Conservation (phyloP, 768 basidiomycete genomes). For the Trametes cinnabarina region DNA sequence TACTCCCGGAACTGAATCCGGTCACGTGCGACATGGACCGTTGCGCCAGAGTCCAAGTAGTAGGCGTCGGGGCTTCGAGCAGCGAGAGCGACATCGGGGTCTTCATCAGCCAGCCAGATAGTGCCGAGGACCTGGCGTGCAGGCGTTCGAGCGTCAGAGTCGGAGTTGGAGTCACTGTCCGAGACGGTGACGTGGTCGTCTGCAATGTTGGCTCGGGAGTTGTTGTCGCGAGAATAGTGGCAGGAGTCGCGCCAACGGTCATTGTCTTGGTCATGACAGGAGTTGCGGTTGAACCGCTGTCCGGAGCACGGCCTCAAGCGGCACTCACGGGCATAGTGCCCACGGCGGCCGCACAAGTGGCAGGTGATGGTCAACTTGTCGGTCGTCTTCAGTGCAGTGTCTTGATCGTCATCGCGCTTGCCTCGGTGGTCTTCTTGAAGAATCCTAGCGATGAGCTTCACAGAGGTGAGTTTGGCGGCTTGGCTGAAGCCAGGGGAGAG, state of each 20-base stretch:
- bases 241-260: too few species aligned
- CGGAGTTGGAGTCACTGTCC: background rate
- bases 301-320: too few species aligned
- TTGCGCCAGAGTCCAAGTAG: slow-evolving; percentile 16
- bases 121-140: too few species aligned
- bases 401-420: background rate
- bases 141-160: too few species aligned
- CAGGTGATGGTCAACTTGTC: background rate
- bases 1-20: slow-evolving; percentile 5
- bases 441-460: slow-evolving; percentile 18
- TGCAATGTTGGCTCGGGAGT: background rate
- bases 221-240: too few species aligned
- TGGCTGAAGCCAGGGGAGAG: background rate
- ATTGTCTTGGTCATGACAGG: too few species aligned
- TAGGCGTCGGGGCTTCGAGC: slow-evolving; percentile 5
- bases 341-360: slow-evolving; percentile 2
- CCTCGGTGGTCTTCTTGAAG: slow-evolving; percentile 8
- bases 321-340: slow-evolving; percentile 1
- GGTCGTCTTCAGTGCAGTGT: slow-evolving; percentile 6
- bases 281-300: background rate
- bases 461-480: background rate
- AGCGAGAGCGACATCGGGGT: background rate
- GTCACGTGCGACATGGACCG: slow-evolving; percentile 1
- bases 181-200: background rate
- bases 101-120: background rate